Evolutionary conservation across 2,329 filamentous ascomycete genomes (phyloP).

Genomic region (Dryadomyces quercus-mongolicae): DNA sequence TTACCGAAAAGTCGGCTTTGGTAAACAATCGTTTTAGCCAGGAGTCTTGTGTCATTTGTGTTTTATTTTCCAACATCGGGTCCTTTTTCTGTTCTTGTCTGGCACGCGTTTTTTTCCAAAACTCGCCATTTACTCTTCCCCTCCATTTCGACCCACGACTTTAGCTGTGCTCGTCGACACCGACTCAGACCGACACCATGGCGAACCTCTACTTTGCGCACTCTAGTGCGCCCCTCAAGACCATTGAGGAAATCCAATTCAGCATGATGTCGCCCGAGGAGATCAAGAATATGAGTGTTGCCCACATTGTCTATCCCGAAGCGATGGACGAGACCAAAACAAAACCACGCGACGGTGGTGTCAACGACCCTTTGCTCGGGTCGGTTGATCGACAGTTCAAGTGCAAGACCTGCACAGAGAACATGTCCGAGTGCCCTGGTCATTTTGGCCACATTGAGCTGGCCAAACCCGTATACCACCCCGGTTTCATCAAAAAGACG

Average conservation of each 20-base stretch:
- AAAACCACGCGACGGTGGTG: slow-evolving; percentile 77
- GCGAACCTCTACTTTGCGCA: slow-evolving; percentile 83
- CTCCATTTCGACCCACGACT: neutral
- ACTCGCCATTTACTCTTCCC: neutral
- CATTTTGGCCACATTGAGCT: slow-evolving; percentile 99
- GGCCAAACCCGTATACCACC: slow-evolving; percentile 87
- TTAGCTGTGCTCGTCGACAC: neutral
- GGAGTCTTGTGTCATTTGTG: neutral
- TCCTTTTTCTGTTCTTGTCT: neutral
- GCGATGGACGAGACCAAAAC: slow-evolving; percentile 96
- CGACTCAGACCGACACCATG: slow-evolving; percentile 49
- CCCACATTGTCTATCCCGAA: slow-evolving; percentile 94
- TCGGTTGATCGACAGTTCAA: slow-evolving; percentile 93
- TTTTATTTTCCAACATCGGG: neutral
- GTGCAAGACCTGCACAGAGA: slow-evolving; percentile 92
- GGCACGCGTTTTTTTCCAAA: neutral
- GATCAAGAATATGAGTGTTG: slow-evolving; percentile 98
- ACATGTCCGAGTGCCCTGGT: slow-evolving; percentile 90
- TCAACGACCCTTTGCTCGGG: slow-evolving; percentile 92
- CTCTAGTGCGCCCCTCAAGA: slow-evolving; percentile 92
- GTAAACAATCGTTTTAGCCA: neutral
- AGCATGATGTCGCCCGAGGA: slow-evolving; percentile 95
- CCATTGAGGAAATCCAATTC: slow-evolving; percentile 98
- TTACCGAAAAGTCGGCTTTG: neutral
- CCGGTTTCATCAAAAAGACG: slow-evolving; percentile 95